Percentiles rank a stretch among this genome's conserved stretches.
These are phyloP conservation scores for Porogramme epimiltina DNA, from an alignment of 1,284 basidiomycete genomes.

Conservation along the genomic window DNA sequence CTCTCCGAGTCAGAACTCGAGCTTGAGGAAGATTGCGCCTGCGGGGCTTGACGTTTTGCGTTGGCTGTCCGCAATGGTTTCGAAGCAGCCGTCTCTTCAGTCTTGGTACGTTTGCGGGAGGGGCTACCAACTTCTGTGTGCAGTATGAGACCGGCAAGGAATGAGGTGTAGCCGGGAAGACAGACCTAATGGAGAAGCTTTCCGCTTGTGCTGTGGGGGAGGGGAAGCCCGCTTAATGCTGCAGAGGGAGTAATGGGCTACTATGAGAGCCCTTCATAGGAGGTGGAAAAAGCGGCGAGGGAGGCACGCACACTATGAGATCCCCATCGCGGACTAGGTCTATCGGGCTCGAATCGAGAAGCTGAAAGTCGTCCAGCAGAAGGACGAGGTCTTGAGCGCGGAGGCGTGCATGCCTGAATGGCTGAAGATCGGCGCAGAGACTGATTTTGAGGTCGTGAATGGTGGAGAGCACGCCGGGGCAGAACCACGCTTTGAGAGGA, in stretches of 20 bases:
- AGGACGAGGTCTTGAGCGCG: constrained; percentile 31
- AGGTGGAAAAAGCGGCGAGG: constrained; percentile 1
- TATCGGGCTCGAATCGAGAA: constrained; percentile 41
- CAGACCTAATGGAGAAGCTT: constrained; percentile 18
- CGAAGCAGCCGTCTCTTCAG: not conserved
- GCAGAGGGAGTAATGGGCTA: not conserved
- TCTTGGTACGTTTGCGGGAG: constrained; percentile 22
- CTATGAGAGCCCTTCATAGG: constrained; percentile 28
- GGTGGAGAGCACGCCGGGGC: constrained; percentile 28
- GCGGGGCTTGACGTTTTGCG: not conserved
- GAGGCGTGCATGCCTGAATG: constrained; percentile 23
- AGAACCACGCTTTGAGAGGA: constrained; percentile 44
- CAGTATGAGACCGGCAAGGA: too few species aligned
- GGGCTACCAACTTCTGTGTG: constrained; percentile 6
- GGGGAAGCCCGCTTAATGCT: constrained; percentile 23
- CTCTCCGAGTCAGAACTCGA: constrained; percentile 21
- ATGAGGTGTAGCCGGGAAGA: too few species aligned
- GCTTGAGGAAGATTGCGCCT: constrained; percentile 8
- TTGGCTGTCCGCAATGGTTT: not conserved
- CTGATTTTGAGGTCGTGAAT: constrained; percentile 31
- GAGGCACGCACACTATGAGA: constrained; percentile 38
- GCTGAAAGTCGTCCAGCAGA: constrained; percentile 46
- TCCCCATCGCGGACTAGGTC: constrained; percentile 47
- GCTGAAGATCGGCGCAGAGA: constrained; percentile 29
- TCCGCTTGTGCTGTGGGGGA: constrained; percentile 16